Evolutionary conservation across 495 filamentous ascomycete species (phyloP).

Genomic region (Thozetella sp.): DNA sequence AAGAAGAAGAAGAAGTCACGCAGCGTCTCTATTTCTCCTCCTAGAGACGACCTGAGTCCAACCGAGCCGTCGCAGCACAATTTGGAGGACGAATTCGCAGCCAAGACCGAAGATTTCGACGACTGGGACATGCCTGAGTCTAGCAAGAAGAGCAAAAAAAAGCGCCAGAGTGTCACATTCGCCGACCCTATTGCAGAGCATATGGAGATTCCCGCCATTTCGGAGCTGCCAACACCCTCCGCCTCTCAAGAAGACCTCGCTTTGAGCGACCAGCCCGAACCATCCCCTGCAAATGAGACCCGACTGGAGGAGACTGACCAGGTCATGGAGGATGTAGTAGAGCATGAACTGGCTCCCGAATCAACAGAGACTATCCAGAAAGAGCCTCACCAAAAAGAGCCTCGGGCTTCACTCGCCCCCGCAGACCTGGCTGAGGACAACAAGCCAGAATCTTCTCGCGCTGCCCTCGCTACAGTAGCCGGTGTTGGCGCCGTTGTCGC

Average conservation of each 20-base stretch:
- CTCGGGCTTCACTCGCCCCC: background rate
- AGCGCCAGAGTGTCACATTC: conserved; percentile 2
- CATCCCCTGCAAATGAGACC: background rate
- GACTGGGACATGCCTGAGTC: conserved; percentile 3
- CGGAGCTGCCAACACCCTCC: background rate
- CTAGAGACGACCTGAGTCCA: background rate
- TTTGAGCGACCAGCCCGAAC: background rate
- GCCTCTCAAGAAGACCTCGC: background rate
- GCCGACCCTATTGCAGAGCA: conserved; percentile 2
- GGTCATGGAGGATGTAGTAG: background rate
- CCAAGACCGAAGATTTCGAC: background rate
- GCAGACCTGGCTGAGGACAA: background rate
- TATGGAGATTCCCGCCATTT: background rate
- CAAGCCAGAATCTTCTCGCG: background rate
- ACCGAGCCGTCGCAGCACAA: background rate
- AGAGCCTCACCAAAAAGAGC: background rate
- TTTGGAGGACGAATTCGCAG: background rate
- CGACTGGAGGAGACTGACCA: background rate
- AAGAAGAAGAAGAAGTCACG: conserved; percentile 27
- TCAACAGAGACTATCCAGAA: no score
- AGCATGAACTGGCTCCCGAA: background rate
- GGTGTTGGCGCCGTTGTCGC: background rate
- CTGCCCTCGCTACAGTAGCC: background rate
- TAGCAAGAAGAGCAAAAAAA: background rate
- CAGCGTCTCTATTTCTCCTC: background rate